A percentile compares a stretch with the other conserved stretches of the same genome.
These are phyloP conservation scores for Penicillium malachiteum DNA, from an alignment of 495 filamentous ascomycete species.

Conservation along the genomic window DNA sequence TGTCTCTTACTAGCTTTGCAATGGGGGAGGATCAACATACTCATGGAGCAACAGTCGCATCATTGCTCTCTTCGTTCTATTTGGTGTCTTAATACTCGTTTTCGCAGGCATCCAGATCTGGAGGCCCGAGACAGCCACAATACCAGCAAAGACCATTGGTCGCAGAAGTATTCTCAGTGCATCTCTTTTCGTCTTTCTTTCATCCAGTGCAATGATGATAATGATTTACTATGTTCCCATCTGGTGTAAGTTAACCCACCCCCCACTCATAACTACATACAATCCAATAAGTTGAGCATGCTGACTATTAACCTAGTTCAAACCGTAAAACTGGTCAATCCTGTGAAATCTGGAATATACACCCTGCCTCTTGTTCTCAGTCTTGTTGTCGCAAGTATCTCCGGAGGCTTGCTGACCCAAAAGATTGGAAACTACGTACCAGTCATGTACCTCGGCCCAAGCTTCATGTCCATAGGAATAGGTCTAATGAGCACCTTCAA, in stretches of 20 bases:
- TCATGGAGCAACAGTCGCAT: constrained; percentile 1
- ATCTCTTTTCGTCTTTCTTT: constrained; percentile 50
- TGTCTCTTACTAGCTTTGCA: constrained; percentile 7
- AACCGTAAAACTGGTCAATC: constrained; percentile 67
- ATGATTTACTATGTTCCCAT: constrained; percentile 51
- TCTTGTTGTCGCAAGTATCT: constrained; percentile 60
- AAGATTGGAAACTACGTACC: constrained; percentile 73
- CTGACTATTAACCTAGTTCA: constrained; percentile 64
- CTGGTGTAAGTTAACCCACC: neutral
- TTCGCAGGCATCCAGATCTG: constrained; percentile 69
- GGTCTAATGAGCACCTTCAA: constrained; percentile 68
- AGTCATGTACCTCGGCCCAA: constrained; percentile 61
- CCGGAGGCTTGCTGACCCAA: constrained; percentile 59
- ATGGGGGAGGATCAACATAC: constrained; percentile 7
- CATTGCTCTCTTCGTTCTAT: constrained; percentile 20
- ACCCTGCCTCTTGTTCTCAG: constrained; percentile 71
- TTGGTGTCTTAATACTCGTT: constrained; percentile 57
- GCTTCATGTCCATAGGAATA: constrained; percentile 62
- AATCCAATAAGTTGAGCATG: constrained; percentile 61
- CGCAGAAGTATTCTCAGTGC: constrained; percentile 63
- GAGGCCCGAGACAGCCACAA: constrained; percentile 70
- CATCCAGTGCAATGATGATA: constrained; percentile 64
- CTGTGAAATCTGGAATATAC: constrained; percentile 71
- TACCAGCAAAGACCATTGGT: constrained; percentile 71
- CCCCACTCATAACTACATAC: constrained; percentile 4